These are phyloP conservation scores for Kluyveromyces aestuarii DNA, from an alignment of 805 yeast genomes.

Conservation along the genomic window DNA sequence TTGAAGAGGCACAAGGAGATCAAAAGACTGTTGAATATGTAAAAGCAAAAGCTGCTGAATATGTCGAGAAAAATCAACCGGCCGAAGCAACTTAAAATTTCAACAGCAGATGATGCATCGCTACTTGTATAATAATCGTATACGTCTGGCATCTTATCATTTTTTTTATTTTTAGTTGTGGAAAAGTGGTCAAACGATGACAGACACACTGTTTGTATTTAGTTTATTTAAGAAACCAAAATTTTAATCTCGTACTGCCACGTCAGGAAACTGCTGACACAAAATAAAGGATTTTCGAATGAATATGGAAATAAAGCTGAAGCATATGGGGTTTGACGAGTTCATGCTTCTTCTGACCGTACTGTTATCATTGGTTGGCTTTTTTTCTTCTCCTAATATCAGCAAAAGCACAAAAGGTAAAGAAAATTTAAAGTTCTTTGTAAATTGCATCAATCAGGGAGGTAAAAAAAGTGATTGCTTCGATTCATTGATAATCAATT, in stretches of 20 bases:
- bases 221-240: slow-evolving; percentile 1
- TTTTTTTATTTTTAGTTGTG: neutral
- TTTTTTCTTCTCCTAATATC: neutral
- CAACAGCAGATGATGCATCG: neutral
- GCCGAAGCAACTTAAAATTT: neutral
- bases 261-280: neutral
- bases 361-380: neutral
- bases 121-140: neutral
- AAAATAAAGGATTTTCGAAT: neutral
- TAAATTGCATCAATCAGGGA: neutral
- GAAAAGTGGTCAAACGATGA: neutral
- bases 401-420: neutral
- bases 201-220: neutral
- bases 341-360: neutral
- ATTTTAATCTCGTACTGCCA: neutral
- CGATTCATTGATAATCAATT: neutral
- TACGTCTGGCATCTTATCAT: neutral
- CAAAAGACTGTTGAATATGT: slow-evolving; percentile 70
- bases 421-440: neutral
- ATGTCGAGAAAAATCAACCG: slow-evolving; percentile 33
- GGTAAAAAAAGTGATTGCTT: neutral
- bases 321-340: neutral
- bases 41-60: slow-evolving; percentile 84
- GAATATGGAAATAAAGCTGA: neutral
- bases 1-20: slow-evolving; percentile 63